Conservation (phyloP, 768 basidiomycete genomes). For the Sarcomyxa edulis region DNA sequence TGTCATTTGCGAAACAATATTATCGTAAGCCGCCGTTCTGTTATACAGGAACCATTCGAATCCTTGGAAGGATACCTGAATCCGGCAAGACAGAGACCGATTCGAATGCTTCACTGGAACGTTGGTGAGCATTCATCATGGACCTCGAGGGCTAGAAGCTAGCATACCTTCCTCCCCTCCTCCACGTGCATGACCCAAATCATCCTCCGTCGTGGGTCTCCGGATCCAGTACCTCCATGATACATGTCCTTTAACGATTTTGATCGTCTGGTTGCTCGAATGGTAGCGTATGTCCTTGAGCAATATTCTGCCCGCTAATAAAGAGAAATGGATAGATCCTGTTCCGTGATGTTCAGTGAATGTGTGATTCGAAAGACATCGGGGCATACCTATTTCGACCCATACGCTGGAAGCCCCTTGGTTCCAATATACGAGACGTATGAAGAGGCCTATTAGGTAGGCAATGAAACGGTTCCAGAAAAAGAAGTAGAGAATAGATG, state of each 20-base stretch:
- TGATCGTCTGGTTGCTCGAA: conserved; percentile 87
- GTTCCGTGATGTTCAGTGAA: not conserved
- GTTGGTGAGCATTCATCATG: no score
- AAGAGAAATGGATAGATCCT: conserved; percentile 92
- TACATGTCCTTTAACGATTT: conserved; percentile 77
- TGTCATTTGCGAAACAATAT: conserved; percentile 75
- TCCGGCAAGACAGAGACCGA: conserved; percentile 61
- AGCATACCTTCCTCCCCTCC: conserved; percentile 52
- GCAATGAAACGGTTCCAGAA: conserved; percentile 88
- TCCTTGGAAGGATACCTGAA: conserved; percentile 77
- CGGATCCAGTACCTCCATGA: conserved; percentile 96
- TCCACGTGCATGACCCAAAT: conserved; percentile 39
- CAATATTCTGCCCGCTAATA: conserved; percentile 81
- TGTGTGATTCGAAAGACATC: not conserved
- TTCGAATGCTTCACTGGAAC: conserved; percentile 28
- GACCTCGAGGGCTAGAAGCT: no score
- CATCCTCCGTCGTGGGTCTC: conserved; percentile 69
- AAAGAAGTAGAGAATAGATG: conserved; percentile 74
- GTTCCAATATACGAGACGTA: conserved; percentile 79
- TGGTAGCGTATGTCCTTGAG: conserved; percentile 87
- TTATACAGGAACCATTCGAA: conserved; percentile 95
- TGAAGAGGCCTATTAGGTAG: conserved; percentile 52
- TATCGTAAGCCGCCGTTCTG: conserved; percentile 82
- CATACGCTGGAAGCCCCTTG: conserved; percentile 71
- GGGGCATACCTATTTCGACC: conserved; percentile 68